Evolutionary conservation across 83 land plant genomes (phyloP).

Genomic region (Picea abies): DNA sequence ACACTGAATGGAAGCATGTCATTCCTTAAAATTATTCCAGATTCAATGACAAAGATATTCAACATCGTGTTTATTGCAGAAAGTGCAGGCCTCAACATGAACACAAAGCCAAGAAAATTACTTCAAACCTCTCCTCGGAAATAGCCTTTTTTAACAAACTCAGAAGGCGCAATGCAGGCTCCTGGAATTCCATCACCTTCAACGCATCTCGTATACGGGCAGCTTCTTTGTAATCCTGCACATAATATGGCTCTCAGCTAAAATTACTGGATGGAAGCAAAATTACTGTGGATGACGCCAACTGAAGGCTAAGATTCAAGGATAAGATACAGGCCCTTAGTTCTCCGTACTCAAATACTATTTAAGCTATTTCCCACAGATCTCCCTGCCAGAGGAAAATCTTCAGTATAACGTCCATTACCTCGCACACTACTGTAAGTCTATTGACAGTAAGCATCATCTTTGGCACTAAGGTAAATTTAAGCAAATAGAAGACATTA

Average conservation of each 20-base stretch:
- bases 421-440: background rate
- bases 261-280: background rate
- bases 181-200: constrained; percentile 66
- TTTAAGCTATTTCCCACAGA: background rate
- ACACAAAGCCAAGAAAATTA: constrained; percentile 19
- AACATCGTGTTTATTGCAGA: background rate
- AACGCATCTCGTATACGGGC: constrained; percentile 79
- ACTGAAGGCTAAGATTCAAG: no score
- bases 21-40: background rate
- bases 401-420: background rate
- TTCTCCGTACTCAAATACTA: background rate
- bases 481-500: no score
- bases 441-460: no score
- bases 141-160: constrained; percentile 66
- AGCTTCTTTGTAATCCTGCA: constrained; percentile 78
- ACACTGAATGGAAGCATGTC: background rate
- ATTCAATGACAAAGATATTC: background rate
- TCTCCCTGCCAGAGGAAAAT: background rate
- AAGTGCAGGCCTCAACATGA: background rate
- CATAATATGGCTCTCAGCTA: background rate
- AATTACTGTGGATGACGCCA: background rate
- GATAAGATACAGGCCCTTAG: no score
- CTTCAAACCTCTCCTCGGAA: constrained; percentile 69
- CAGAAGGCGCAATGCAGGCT: constrained; percentile 67
- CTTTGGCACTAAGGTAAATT: no score